A percentile compares a stretch with the other conserved stretches of the same genome.
These are phyloP conservation scores for Perilla frutescens DNA, from an alignment of 257 asterid species.

Conservation along the genomic window DNA sequence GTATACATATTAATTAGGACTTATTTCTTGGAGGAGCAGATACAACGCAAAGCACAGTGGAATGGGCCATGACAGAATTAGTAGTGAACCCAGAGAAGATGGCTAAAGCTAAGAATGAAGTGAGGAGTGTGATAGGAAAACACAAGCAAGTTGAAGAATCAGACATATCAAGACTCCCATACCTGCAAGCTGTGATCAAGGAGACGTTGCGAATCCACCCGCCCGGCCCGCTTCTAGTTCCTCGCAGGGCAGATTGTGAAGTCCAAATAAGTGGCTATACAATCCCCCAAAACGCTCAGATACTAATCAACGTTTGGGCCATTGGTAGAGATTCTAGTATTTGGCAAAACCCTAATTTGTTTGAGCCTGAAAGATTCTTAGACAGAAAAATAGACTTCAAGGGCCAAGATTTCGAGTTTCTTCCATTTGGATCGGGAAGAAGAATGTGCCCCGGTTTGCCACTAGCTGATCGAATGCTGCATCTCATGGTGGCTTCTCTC, in stretches of 20 bases:
- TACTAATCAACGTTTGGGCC: constrained; percentile 39
- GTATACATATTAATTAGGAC: constrained; percentile 30
- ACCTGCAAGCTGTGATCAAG: constrained; percentile 47
- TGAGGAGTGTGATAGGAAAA: constrained; percentile 18
- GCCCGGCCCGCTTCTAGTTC: constrained; percentile 34
- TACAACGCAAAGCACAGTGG: constrained; percentile 38
- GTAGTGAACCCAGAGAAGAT: constrained; percentile 35
- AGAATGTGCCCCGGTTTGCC: constrained; percentile 49
- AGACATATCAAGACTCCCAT: constrained; percentile 43
- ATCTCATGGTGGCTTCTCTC: constrained; percentile 41
- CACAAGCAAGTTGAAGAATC: constrained; percentile 41
- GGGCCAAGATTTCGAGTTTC: constrained; percentile 45
- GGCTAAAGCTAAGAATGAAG: constrained; percentile 37
- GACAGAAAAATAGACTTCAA: constrained; percentile 26
- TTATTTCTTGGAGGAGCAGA: constrained; percentile 35
- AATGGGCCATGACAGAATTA: constrained; percentile 49
- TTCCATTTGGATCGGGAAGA: constrained; percentile 47
- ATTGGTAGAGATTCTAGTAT: constrained; percentile 41
- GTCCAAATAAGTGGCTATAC: constrained; percentile 34
- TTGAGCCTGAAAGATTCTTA: constrained; percentile 46
- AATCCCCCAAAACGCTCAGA: constrained; percentile 44
- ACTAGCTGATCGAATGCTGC: constrained; percentile 43
- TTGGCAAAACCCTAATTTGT: constrained; percentile 41
- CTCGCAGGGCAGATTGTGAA: constrained; percentile 29
- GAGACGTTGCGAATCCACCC: constrained; percentile 48